Conservation (phyloP, 768 basidiomycete species). For the Lactifluus subvellereus region DNA sequence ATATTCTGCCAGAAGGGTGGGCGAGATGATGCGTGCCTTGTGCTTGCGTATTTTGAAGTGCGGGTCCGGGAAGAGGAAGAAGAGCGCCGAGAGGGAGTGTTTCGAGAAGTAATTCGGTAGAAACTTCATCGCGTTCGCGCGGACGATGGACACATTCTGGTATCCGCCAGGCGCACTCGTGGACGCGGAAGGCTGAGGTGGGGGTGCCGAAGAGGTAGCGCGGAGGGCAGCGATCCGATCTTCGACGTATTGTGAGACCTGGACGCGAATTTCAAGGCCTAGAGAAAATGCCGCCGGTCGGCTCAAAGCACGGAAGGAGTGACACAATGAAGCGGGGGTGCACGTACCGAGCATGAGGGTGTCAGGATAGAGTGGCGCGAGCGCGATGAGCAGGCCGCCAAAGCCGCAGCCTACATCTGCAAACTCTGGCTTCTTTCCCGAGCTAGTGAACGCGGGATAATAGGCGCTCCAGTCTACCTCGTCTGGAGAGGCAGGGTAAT, state of each 20-base stretch:
- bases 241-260: conserved; percentile 93
- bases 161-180: conserved; percentile 41
- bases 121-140: conserved; percentile 99
- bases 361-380: conserved; percentile 88
- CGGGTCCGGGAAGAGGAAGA: conserved; percentile 98
- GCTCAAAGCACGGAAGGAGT: not conserved
- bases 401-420: conserved; percentile 98
- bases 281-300: not conserved
- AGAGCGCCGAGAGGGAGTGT: conserved; percentile 84
- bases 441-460: conserved; percentile 63
- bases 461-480: conserved; percentile 77
- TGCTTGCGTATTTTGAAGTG: conserved; percentile 98
- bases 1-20: conserved; percentile 95
- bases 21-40: conserved; percentile 97
- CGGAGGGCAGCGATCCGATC: conserved; percentile 93
- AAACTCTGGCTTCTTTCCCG: conserved; percentile 75
- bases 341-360: conserved; percentile 84
- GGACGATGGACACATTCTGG: conserved; percentile 88
- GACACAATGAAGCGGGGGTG: conserved; percentile 13
- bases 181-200: conserved; percentile 9
- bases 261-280: conserved; percentile 97
- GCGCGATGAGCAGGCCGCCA: conserved; percentile 83
- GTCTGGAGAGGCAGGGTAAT: conserved; percentile 75
- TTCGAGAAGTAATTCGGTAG: conserved; percentile 93
- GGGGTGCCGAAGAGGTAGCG: conserved; percentile 40